These are phyloP conservation scores for Lichtheimia ramosa DNA, from an alignment of 371 early-diverging fungal species.

Conservation along the genomic window DNA sequence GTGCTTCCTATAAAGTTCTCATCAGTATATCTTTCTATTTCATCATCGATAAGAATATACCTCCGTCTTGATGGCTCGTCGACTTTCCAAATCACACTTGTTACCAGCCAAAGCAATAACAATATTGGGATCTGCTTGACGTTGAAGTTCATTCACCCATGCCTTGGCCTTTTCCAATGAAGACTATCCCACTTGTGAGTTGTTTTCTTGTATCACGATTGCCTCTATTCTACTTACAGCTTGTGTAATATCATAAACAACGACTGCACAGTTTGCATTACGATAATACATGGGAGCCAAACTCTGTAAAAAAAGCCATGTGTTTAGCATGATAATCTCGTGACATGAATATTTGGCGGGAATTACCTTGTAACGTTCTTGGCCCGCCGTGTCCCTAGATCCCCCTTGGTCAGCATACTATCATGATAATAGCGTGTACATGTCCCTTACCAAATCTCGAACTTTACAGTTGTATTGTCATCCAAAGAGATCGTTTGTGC, in stretches of 20 bases:
- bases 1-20: slow-evolving; percentile 64
- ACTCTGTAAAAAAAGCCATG: slow-evolving; percentile 55
- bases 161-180: slow-evolving; percentile 96
- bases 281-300: slow-evolving; percentile 99
- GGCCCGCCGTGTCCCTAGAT: slow-evolving; percentile 91
- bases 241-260: slow-evolving; percentile 98
- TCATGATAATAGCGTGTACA: not conserved
- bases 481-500: slow-evolving; percentile 75
- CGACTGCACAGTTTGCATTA: slow-evolving; percentile 94
- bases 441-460: slow-evolving; percentile 85
- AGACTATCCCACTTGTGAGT: slow-evolving; percentile 45
- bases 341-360: not conserved
- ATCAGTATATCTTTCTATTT: not conserved
- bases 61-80: slow-evolving; percentile 73
- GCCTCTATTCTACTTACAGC: slow-evolving; percentile 43
- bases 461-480: slow-evolving; percentile 73
- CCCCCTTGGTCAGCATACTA: not conserved
- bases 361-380: slow-evolving; percentile 88
- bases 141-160: slow-evolving; percentile 98
- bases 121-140: slow-evolving; percentile 94
- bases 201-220: not conserved
- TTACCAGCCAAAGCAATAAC: slow-evolving; percentile 97
- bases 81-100: slow-evolving; percentile 84
- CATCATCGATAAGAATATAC: slow-evolving; percentile 21
- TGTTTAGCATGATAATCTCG: not conserved